Evolutionary conservation across 106 monocot genomes (phyloP).

Genomic region (Ottelia alismoides): DNA sequence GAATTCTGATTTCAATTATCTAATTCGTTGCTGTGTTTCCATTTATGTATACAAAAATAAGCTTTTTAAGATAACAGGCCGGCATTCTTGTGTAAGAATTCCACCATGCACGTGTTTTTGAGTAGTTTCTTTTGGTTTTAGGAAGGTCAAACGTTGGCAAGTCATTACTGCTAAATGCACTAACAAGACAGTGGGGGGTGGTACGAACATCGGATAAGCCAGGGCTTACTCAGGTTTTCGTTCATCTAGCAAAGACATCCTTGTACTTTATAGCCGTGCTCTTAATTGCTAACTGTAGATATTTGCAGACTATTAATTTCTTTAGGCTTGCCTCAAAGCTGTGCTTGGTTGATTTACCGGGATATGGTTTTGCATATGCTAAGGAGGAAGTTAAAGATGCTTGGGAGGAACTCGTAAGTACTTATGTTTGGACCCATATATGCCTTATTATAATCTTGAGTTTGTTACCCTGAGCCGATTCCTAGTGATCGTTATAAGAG

Average conservation of each 20-base stretch:
- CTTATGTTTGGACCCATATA: too few relatives aligned
- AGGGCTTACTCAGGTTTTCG: conserved; percentile 81
- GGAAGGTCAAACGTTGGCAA: conserved; percentile 99
- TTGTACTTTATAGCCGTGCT: background rate
- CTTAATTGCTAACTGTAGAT: conserved; percentile 5
- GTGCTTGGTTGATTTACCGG: conserved; percentile 91
- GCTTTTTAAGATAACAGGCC: too few relatives aligned
- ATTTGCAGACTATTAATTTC: conserved; percentile 84
- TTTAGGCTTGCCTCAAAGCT: conserved; percentile 85
- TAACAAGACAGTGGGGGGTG: conserved; percentile 98
- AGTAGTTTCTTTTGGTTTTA: too few relatives aligned
- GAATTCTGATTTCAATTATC: too few relatives aligned
- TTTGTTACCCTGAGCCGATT: too few relatives aligned
- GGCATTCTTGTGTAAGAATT: too few relatives aligned
- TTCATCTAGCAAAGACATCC: background rate
- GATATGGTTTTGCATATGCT: conserved; percentile 99
- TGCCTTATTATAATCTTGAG: too few relatives aligned
- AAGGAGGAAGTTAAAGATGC: conserved; percentile 95
- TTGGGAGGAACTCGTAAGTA: conserved; percentile 99
- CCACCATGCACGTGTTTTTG: too few relatives aligned
- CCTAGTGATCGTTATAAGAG: too few relatives aligned
- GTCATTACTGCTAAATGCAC: conserved; percentile 86
- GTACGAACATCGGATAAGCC: conserved; percentile 95
- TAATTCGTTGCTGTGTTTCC: too few relatives aligned
- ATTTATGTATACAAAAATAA: too few relatives aligned